Evolutionary conservation across 345 rosid species (phyloP).

Genomic region (Garcia nutans): DNA sequence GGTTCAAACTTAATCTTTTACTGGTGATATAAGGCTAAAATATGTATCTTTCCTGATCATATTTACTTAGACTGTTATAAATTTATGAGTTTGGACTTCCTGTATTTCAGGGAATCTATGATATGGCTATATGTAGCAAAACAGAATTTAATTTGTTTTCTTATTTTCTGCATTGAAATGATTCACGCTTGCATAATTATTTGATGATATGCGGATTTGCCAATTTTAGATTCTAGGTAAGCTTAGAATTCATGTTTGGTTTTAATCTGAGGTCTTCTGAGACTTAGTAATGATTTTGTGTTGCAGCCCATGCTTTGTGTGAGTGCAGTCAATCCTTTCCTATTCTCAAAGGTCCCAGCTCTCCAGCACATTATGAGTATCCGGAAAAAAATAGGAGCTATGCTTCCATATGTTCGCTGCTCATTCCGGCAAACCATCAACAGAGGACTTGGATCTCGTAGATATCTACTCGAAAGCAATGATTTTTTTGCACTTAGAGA

Average conservation of each 20-base stretch:
- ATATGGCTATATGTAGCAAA: slow-evolving; percentile 7
- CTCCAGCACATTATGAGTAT: slow-evolving; percentile 67
- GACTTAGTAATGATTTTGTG: slow-evolving; percentile 22
- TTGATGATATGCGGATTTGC: background rate
- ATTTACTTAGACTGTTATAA: background rate
- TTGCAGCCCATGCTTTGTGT: slow-evolving; percentile 95
- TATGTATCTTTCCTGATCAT: background rate
- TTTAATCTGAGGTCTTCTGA: slow-evolving; percentile 13
- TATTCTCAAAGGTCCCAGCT: slow-evolving; percentile 88
- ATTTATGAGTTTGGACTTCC: background rate
- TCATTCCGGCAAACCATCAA: slow-evolving; percentile 78
- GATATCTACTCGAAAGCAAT: slow-evolving; percentile 88
- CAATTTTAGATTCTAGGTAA: background rate
- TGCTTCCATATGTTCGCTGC: slow-evolving; percentile 88
- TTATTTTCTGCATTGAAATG: background rate
- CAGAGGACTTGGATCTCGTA: slow-evolving; percentile 80
- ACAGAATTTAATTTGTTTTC: background rate
- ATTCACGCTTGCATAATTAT: background rate
- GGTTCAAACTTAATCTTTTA: background rate
- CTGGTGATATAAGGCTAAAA: background rate
- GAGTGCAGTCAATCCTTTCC: slow-evolving; percentile 91
- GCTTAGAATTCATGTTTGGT: background rate
- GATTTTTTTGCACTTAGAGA: slow-evolving; percentile 90
- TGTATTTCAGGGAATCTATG: slow-evolving; percentile 11
- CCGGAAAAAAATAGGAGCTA: slow-evolving; percentile 68